Conservation (phyloP, 768 basidiomycete species). For the Russula abietina region DNA sequence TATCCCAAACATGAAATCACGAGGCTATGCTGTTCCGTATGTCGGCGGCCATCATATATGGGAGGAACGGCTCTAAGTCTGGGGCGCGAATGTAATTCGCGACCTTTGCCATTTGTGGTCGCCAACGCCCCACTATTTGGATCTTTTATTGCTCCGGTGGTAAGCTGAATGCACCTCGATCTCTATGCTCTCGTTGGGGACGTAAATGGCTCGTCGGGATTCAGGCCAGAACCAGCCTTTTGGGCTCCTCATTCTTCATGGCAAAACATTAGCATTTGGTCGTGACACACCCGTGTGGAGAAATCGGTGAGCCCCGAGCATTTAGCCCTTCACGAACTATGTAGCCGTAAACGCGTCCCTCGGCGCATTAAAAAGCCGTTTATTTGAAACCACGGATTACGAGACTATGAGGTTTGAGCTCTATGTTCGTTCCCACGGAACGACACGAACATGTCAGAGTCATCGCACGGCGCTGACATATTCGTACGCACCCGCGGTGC, state of each 20-base stretch:
- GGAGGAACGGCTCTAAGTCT: not conserved
- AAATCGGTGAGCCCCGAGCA: slow-evolving; percentile 9
- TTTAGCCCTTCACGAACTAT: slow-evolving; percentile 7
- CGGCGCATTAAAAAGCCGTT: not conserved
- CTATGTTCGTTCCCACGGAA: not conserved
- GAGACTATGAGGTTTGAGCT: not conserved
- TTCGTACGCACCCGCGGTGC: slow-evolving; percentile 14
- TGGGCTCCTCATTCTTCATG: not conserved
- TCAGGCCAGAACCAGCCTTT: not conserved
- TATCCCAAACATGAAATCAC: slow-evolving; percentile 2
- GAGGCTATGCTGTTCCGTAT: slow-evolving; percentile 5
- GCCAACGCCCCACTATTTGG: not conserved
- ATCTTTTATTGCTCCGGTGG: not conserved
- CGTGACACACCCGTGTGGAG: slow-evolving; percentile 8
- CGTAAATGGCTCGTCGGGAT: not conserved
- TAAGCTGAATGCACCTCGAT: slow-evolving; percentile 14
- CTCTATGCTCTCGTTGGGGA: not conserved
- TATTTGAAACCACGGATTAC: slow-evolving; percentile 1
- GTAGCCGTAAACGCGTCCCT: slow-evolving; percentile 4
- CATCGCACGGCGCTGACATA: not conserved
- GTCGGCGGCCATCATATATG: not conserved
- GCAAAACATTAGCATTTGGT: not conserved
- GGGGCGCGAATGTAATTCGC: not conserved
- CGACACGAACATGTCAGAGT: not conserved
- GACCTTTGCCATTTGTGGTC: not conserved